A percentile compares a stretch with the other conserved stretches of the same genome.
Conservation (phyloP, 306 rosid species). For the Begonia fuchsioides region DNA sequence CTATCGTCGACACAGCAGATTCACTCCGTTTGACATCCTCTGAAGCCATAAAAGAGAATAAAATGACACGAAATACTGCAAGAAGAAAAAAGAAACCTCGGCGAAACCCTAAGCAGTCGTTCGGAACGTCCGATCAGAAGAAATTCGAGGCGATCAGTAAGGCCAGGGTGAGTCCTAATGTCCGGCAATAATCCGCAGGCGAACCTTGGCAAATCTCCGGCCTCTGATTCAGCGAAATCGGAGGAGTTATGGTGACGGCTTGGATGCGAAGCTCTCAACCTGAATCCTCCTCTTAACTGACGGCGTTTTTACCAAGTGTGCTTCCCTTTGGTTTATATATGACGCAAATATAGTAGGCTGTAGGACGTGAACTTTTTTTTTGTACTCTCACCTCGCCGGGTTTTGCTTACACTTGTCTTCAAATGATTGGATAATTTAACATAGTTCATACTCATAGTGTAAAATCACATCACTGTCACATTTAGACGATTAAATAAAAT, state of each 20-base stretch:
- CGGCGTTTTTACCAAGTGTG: neutral
- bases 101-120: slow-evolving; percentile 13
- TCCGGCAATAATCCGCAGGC: slow-evolving; percentile 10
- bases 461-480: too few relatives aligned
- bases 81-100: neutral
- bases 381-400: too few relatives aligned
- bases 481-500: too few relatives aligned
- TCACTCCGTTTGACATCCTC: slow-evolving; percentile 80
- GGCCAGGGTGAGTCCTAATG: neutral
- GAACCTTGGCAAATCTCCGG: neutral
- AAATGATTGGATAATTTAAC: too few relatives aligned
- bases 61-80: neutral
- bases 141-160: slow-evolving; percentile 2
- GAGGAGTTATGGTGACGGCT: slow-evolving; percentile 5
- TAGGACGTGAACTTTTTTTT: too few relatives aligned
- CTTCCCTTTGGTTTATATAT: too few relatives aligned
- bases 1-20: slow-evolving; percentile 69
- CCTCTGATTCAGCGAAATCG: slow-evolving; percentile 6
- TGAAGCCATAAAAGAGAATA: slow-evolving; percentile 48
- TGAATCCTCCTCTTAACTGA: neutral
- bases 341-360: too few relatives aligned
- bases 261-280: slow-evolving; percentile 4
- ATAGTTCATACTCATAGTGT: too few relatives aligned
- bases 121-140: slow-evolving; percentile 9
- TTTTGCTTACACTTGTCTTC: too few relatives aligned